Conservation (phyloP, 371 early-diverging fungal genomes). For the Mortierella sp. region DNA sequence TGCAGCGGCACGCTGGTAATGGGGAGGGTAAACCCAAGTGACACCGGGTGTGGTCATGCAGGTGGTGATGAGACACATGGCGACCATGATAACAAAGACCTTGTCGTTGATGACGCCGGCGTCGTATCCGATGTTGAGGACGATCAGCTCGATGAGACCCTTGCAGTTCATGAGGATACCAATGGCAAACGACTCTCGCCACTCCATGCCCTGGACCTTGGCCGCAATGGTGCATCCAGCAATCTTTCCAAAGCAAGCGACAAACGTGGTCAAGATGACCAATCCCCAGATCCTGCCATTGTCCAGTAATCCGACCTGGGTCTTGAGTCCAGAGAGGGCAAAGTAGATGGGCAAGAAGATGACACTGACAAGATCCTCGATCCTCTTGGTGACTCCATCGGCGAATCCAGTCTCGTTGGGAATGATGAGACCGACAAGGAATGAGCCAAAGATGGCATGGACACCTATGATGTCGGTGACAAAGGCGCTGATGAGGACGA, state of each 20-base stretch:
- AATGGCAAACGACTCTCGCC: constrained; percentile 89
- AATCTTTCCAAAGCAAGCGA: constrained; percentile 91
- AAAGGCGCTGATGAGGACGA: constrained; percentile 79
- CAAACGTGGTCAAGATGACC: constrained; percentile 79
- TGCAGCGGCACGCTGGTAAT: constrained; percentile 62
- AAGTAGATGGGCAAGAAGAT: constrained; percentile 94
- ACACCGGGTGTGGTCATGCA: constrained; percentile 85
- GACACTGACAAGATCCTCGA: constrained; percentile 92
- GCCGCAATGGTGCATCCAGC: constrained; percentile 86
- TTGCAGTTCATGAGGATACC: constrained; percentile 97
- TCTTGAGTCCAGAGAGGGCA: constrained; percentile 93
- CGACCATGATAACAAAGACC: constrained; percentile 89
- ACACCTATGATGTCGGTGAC: constrained; percentile 91
- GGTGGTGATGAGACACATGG: constrained; percentile 85
- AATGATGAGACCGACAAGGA: constrained; percentile 87
- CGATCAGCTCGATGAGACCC: constrained; percentile 94
- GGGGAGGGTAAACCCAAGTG: constrained; percentile 71
- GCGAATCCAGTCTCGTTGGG: constrained; percentile 94
- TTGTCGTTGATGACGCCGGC: constrained; percentile 85
- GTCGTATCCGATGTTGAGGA: constrained; percentile 91
- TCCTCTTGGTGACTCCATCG: constrained; percentile 89
- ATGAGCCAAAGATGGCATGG: constrained; percentile 94
- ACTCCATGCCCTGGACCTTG: constrained; percentile 72
- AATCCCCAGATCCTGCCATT: constrained; percentile 84
- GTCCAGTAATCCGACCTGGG: constrained; percentile 83